Conservation (phyloP, 805 yeast genomes). For the Pichia scutulata region DNA sequence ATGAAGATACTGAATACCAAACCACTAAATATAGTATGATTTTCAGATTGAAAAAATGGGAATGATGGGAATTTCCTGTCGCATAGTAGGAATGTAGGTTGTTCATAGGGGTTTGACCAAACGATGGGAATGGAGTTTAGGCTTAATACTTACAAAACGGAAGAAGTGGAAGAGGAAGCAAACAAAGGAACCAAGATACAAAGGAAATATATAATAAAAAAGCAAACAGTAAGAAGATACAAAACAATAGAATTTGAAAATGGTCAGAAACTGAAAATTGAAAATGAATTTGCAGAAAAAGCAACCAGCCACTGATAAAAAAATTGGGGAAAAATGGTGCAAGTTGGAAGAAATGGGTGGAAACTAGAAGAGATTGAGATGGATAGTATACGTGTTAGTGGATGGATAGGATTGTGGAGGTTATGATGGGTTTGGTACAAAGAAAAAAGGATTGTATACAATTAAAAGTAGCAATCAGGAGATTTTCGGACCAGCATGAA, state of each 20-base stretch:
- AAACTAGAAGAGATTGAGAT: too few relatives aligned
- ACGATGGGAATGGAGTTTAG: not conserved
- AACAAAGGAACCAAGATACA: not conserved
- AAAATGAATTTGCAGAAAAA: not conserved
- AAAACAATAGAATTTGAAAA: not conserved
- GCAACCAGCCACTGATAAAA: not conserved
- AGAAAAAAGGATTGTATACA: too few relatives aligned
- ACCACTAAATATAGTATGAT: constrained; percentile 18
- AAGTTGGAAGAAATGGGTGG: too few relatives aligned
- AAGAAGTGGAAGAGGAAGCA: not conserved
- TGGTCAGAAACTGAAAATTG: not conserved
- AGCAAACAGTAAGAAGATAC: not conserved
- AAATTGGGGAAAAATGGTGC: too few relatives aligned
- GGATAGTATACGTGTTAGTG: too few relatives aligned
- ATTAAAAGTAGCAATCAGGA: too few relatives aligned
- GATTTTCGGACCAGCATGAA: not conserved
- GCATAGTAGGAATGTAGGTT: constrained; percentile 26
- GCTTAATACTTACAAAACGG: not conserved
- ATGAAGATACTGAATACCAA: constrained; percentile 58
- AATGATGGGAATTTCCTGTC: constrained; percentile 35
- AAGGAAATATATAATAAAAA: too few relatives aligned
- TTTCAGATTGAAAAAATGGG: constrained; percentile 5
- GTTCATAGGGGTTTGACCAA: not conserved
- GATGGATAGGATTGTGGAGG: too few relatives aligned
- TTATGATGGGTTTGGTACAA: too few relatives aligned